Evolutionary conservation across 1,284 basidiomycete genomes (phyloP).

Genomic region (Apiotrichum sp.): DNA sequence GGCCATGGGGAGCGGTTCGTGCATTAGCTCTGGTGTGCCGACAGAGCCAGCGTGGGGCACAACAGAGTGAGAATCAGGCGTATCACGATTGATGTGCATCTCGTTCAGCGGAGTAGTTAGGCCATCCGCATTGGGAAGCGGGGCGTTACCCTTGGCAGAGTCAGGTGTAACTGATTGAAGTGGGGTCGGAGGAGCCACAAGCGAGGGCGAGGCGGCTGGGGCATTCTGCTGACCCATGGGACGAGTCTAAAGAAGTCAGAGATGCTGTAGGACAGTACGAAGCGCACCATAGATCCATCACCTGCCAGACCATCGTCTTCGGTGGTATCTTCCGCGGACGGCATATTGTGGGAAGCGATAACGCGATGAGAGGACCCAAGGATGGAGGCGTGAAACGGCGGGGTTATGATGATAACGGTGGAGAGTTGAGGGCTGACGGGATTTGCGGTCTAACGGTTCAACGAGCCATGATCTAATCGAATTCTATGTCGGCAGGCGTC

Average conservation of each 20-base stretch:
- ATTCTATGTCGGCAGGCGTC: no score
- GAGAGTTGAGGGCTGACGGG: no score
- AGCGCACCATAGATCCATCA: constrained; percentile 20
- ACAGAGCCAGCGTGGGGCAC: constrained; percentile 6
- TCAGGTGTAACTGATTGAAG: constrained; percentile 19
- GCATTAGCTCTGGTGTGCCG: constrained; percentile 10
- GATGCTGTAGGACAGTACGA: constrained; percentile 1
- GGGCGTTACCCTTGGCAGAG: constrained; percentile 14
- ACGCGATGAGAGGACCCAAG: no score
- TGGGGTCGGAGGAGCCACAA: neutral
- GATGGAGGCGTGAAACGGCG: no score
- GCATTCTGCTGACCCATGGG: neutral
- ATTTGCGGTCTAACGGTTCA: no score
- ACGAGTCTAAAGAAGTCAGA: neutral
- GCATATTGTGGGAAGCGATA: no score
- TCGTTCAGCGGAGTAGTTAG: constrained; percentile 7
- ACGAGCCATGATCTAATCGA: no score
- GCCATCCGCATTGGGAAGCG: constrained; percentile 11
- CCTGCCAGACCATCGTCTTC: constrained; percentile 26
- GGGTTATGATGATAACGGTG: no score
- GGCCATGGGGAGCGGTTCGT: constrained; percentile 34
- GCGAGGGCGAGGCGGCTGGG: neutral
- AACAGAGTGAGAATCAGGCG: constrained; percentile 5
- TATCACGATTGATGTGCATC: neutral
- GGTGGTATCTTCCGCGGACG: constrained; percentile 17